Conservation (phyloP, 73 alveolate species). For the Durusdinium trenchii region DNA sequence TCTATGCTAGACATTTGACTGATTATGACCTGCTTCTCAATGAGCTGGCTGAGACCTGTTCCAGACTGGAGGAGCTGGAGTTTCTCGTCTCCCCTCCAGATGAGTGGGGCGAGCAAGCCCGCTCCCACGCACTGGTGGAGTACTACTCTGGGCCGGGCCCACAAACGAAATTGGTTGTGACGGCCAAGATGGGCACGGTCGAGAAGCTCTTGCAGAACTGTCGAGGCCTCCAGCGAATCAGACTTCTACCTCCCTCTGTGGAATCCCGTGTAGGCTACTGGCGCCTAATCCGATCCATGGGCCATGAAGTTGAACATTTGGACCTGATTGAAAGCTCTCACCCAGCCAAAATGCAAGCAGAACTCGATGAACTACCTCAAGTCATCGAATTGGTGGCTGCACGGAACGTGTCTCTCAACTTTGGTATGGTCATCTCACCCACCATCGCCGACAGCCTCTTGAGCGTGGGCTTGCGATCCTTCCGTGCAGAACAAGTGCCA, state of each 20-base stretch:
- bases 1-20: neutral
- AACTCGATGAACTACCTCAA: neutral
- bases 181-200: neutral
- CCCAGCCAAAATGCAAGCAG: neutral
- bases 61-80: neutral
- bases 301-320: neutral
- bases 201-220: conserved; percentile 1
- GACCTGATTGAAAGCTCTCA: neutral
- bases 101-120: neutral
- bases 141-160: neutral
- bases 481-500: conserved; percentile 37
- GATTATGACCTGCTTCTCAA: neutral
- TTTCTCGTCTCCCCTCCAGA: neutral
- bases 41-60: neutral
- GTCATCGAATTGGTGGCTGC: neutral
- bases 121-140: neutral
- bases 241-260: neutral
- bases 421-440: conserved; percentile 14
- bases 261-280: conserved; percentile 16
- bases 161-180: neutral
- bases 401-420: neutral
- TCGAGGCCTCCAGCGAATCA: neutral
- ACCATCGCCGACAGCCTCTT: neutral
- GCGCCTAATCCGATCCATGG: neutral
- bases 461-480: conserved; percentile 31